These are phyloP conservation scores for Emergomyces orientalis DNA, from an alignment of 2,329 filamentous ascomycete genomes.

Conservation along the genomic window DNA sequence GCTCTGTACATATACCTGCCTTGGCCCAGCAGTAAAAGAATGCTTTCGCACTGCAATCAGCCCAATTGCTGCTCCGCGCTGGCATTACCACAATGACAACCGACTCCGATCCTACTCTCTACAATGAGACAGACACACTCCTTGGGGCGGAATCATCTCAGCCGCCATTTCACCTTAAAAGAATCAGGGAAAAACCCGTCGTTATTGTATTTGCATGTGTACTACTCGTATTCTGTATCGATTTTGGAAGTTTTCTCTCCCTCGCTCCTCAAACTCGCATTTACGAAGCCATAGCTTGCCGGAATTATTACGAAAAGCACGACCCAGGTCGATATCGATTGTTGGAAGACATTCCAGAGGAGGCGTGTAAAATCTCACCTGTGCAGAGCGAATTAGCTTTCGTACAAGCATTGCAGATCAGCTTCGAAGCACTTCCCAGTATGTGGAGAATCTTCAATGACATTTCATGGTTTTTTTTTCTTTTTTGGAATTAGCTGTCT, in stretches of 20 bases:
- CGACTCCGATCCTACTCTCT: background rate
- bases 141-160: background rate
- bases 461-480: background rate
- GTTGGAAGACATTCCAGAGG: constrained; percentile 38
- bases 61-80: background rate
- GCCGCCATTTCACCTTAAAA: background rate
- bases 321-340: constrained; percentile 37
- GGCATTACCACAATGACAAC: background rate
- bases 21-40: background rate
- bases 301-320: constrained; percentile 34
- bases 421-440: constrained; percentile 39
- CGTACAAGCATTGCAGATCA: constrained; percentile 43
- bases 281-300: constrained; percentile 42
- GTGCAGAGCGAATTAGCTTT: constrained; percentile 43
- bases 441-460: constrained; percentile 12
- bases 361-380: constrained; percentile 41
- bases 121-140: background rate
- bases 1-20: background rate
- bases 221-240: constrained; percentile 8
- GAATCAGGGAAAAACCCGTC: constrained; percentile 8
- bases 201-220: constrained; percentile 12
- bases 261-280: constrained; percentile 32
- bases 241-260: constrained; percentile 12
- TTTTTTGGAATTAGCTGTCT: background rate
- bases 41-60: background rate